Evolutionary conservation across 2,329 filamentous ascomycete species (phyloP), one percentile per base, ranked within the genome.

Genomic region (Amauroascus verrucosus): DNA sequence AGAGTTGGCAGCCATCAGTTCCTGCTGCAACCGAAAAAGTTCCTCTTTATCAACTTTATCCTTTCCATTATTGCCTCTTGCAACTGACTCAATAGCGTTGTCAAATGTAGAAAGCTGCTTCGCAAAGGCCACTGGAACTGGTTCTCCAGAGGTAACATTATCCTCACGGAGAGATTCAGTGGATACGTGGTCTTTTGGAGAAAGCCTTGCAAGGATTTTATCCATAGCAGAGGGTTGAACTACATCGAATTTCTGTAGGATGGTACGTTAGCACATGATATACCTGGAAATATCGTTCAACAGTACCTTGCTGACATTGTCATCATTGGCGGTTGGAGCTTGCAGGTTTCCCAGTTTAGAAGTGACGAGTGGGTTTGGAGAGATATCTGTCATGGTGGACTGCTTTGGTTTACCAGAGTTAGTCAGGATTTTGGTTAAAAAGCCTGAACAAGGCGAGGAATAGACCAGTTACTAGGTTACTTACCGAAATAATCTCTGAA

Each of bases 201-300:
- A 67, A 37, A 73, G 62, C 37, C 67, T 72, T 32, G 69, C 66
- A 26, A 73, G 63, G 43, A 75, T 79, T 56, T 83, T 83, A 62
- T 93, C 86, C 75, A 90, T 81, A 7, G 70, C 65, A n/a, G 70
- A 67, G 22, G 63, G 55, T 24, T 66, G 60, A 20, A 20, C 13
- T 33, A 35, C 66, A 48, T 75, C 72, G 57, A 73, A 57, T 63
- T 76, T 77, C 63, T 72, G 67, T 70, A 9, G 74, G 74, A 69
- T 61, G 55, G 61, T 50, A 61, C 61, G 65, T 75, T 51, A 75
- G 48, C 22, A 45, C 7, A 46, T 32, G 28, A 33, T n/a, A 38
- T 13, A 33, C 13, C 6, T 28, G 22, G 51, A 55, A 32, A 18
- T 18, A 26, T 26, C n/a, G 3, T 13, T 26, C 35, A 48, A 53